Conservation (phyloP, 1,284 basidiomycete species). For the Kalmanozyma brasiliensis region DNA sequence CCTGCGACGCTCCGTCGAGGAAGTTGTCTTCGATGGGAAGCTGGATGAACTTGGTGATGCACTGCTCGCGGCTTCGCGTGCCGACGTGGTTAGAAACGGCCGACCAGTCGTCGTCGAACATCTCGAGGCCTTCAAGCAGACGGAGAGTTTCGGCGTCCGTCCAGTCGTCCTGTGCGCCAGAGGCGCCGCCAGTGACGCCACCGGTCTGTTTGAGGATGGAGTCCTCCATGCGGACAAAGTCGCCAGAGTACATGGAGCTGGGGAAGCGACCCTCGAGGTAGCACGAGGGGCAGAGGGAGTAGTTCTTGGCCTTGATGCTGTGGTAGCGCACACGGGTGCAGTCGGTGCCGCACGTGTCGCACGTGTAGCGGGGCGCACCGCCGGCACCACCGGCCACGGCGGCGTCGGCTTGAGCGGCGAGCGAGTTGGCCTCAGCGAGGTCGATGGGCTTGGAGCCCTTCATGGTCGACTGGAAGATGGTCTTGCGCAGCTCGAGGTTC, state of each 20-base stretch:
- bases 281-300: constrained; percentile 76
- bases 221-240: constrained; percentile 87
- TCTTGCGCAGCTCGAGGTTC: constrained; percentile 70
- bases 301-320: constrained; percentile 85
- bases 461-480: constrained; percentile 64
- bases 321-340: constrained; percentile 90
- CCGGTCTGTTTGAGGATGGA: constrained; percentile 69
- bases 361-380: constrained; percentile 75
- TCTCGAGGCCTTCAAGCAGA: constrained; percentile 92
- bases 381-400: constrained; percentile 71
- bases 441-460: constrained; percentile 61
- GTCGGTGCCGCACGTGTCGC: constrained; percentile 94
- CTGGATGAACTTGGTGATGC: constrained; percentile 93
- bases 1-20: constrained; percentile 70
- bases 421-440: constrained; percentile 58
- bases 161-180: constrained; percentile 79
- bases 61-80: constrained; percentile 89
- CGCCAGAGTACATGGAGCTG: constrained; percentile 92
- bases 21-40: constrained; percentile 97
- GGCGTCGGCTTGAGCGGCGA: constrained; percentile 70
- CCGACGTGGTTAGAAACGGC: constrained; percentile 91
- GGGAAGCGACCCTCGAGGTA: constrained; percentile 97
- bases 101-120: constrained; percentile 98
- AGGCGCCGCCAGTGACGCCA: constrained; percentile 70
- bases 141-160: constrained; percentile 88